Percentiles rank a stretch among this genome's conserved stretches.
Evolutionary conservation across 441 rosid species (phyloP).

Genomic region (Sinapis alba): DNA sequence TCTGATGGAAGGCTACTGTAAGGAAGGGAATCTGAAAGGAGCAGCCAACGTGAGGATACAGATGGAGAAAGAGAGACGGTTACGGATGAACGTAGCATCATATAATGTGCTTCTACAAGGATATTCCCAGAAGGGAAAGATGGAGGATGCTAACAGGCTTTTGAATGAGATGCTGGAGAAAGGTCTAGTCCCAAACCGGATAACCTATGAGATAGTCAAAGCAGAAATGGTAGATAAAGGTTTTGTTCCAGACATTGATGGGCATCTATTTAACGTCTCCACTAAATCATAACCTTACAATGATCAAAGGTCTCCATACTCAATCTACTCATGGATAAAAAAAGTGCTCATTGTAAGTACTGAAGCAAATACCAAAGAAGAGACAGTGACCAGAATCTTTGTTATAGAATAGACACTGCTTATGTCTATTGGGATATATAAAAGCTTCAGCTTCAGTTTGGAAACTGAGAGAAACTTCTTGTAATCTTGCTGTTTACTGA

Average conservation of each 20-base stretch:
- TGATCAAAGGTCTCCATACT: not conserved
- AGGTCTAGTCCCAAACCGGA: constrained; percentile 70
- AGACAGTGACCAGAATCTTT: not conserved
- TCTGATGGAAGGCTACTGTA: constrained; percentile 71
- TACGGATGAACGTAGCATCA: constrained; percentile 59
- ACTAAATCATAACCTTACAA: constrained; percentile 13
- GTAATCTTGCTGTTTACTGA: not conserved
- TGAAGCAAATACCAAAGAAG: not conserved
- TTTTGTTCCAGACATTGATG: constrained; percentile 76
- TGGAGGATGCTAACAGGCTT: constrained; percentile 71
- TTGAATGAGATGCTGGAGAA: constrained; percentile 91
- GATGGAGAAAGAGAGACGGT: constrained; percentile 72
- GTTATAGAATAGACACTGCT: not conserved
- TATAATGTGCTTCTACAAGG: constrained; percentile 72
- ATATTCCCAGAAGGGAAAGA: constrained; percentile 59
- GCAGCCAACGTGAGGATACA: constrained; percentile 55
- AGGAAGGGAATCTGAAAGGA: constrained; percentile 70
- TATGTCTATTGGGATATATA: not conserved
- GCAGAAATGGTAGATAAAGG: constrained; percentile 84
- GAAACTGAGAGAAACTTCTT: not conserved
- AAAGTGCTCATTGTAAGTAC: not conserved
- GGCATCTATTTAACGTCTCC: constrained; percentile 58
- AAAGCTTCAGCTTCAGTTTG: not conserved
- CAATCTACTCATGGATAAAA: not conserved
- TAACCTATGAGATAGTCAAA: constrained; percentile 66